Base-by-base conservation (phyloP, 768 basidiomycete species). In the Russula griseocarnosa region DNA sequence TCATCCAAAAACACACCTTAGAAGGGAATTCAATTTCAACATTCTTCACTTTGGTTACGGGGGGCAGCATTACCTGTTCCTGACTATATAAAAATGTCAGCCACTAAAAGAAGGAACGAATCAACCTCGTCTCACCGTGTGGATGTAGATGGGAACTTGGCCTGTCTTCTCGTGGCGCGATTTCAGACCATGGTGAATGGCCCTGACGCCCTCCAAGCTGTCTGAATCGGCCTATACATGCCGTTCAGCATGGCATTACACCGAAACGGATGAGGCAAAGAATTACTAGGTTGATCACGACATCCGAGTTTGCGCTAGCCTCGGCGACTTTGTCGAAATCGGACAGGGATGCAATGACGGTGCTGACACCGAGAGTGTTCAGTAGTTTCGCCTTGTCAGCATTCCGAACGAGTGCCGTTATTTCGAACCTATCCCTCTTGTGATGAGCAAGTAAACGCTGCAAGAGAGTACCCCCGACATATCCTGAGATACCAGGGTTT, bases 101-200 rank as follows among this genome's bases (percentile, higher is more conserved):
- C 9, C 5, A 30, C 28, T 18, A 9, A 14, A 24, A 6, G n/a
- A 30, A 59, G 49, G 28, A 3, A 3, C 11, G 2, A 49, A 3
- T 13, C 13, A 24, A 38, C n/a, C 22, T 20, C 11, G 24, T 1
- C 84, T 67, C 68, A 85, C 87, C 0, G 86, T 86, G 69, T 90
- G 84, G 20, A 90, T 86, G 13, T 83, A 75, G 61, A 78, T 76
- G 6, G 84, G 79, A 2, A 72, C 69, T 2, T 70, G 74, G 3
- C 81, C 80, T 1, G 79, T 80, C 24, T 66, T 69, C 38, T 77
- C 74, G 55, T 78, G 72, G 24, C 77, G 73, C 66, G 76, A 79
- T 74, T 81, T 83, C 70, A 83, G 63, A 1, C 87, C 86, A 14
- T 71, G 75, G 61, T 88, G 71, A 11, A 81, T 79, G 1, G 82